Percentiles rank a stretch among this genome's conserved stretches.
phyloP scores from a whole-genome alignment of 495 filamentous ascomycete genomes.

The Penicillium pulvis region DNA sequence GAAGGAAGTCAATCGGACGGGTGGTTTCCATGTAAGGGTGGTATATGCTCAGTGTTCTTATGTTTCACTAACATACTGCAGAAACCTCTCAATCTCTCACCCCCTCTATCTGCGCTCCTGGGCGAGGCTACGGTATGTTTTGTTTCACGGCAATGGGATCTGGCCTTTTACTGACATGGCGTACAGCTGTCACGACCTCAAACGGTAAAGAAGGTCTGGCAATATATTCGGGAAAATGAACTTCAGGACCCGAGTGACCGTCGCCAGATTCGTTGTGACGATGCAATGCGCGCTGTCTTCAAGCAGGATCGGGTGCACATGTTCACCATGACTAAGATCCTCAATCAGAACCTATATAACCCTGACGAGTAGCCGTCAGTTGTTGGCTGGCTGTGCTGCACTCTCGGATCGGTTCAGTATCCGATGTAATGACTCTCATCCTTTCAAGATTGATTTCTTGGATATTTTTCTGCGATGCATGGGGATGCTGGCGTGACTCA shows the following conservation, averaged over 20 bases:
- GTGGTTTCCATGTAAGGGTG: slow-evolving; percentile 64
- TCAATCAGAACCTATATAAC: slow-evolving; percentile 67
- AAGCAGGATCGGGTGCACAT: slow-evolving; percentile 90
- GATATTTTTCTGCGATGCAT: slow-evolving; percentile 31
- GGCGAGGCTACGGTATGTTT: slow-evolving; percentile 59
- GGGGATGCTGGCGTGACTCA: slow-evolving; percentile 32
- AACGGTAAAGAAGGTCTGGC: slow-evolving; percentile 94
- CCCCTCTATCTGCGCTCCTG: slow-evolving; percentile 64
- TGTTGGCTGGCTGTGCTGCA: neutral
- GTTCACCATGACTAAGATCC: slow-evolving; percentile 95
- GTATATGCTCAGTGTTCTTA: neutral
- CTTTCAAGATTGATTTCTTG: slow-evolving; percentile 13
- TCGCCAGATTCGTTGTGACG: slow-evolving; percentile 90
- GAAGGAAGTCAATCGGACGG: slow-evolving; percentile 64
- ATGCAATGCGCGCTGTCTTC: slow-evolving; percentile 85
- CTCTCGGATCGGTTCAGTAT: neutral
- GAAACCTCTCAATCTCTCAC: slow-evolving; percentile 69
- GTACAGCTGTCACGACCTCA: slow-evolving; percentile 83
- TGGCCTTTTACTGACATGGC: slow-evolving; percentile 12
- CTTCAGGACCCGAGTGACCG: slow-evolving; percentile 90
- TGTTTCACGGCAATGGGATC: neutral
- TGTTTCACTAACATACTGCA: slow-evolving; percentile 28
- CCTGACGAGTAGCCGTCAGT: slow-evolving; percentile 55
- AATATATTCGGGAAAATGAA: slow-evolving; percentile 81
- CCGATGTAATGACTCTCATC: slow-evolving; percentile 29